Base-by-base conservation (phyloP, 768 basidiomycete genomes). In the Trametes sanguinea region DNA sequence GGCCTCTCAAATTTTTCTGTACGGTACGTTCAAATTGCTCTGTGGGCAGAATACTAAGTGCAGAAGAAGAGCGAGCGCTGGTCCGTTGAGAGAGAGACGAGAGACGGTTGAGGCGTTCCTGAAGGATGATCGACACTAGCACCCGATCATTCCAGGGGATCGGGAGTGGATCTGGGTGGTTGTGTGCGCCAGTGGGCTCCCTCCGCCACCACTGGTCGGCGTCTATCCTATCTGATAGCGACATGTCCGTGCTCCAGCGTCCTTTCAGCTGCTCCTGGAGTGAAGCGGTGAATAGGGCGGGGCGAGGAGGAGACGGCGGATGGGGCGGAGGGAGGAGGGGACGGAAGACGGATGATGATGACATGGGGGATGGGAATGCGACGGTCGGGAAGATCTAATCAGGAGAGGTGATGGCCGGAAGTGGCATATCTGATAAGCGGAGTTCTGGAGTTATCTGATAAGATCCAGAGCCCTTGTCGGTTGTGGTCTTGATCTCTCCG, bases 371-470 rank as follows among this genome's bases (percentile, higher is more conserved):
- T 29, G 48, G 11, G 6, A 11, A 37, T 50, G 13, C 48, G 51
- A 39, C n/a, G 45, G n/a, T 5, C 17, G 29, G 13, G 47, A 32
- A 54, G 42, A 54, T 42, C 22, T 40, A 29, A 42, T 42, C 27
- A 57, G 55, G 55, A 29, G 13, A 57, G 46, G 16, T 48, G 55
- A 57, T 48, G 45, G 45, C 35, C 10, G 32, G 30, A 37, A 7
- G 3, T 32, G 56, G 46, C 4, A n/a, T 57, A 57, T 57, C 56
- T 57, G 56, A 57, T 57, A 57, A 57, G 56, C 56, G 56, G 46
- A 14, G 11, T 14, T 27, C 8, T 29, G 7, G 47, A 17, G n/a
- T 14, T 50, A 57, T 57, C 56, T 57, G 56, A 57, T 57, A 57
- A 57, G 56, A 57, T 57, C 14, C 46, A n/a, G 6, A 47, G 17